Evolutionary conservation across 805 yeast genomes (phyloP), one percentile per base, ranked within the genome.

Genomic region (Saturnispora sanitii): DNA sequence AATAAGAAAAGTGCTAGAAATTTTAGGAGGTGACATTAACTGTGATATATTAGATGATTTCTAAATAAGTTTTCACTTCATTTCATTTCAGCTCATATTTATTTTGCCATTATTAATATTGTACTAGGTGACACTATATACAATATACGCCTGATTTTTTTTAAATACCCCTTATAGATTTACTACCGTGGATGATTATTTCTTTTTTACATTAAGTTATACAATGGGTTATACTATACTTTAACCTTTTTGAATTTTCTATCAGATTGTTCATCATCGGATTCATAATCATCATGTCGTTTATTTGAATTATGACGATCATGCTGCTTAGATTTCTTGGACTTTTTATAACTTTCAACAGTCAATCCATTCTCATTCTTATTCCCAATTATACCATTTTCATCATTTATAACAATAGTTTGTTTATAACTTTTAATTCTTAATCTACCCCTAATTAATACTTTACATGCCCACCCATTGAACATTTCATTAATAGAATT

Each of bases 381-480:
- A 41, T 58, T 57, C 35, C 54, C 62, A 8, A 58, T 31, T 17
- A 58, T 35, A 12, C 48, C 47, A 9, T 47, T 53, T 33, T 70
- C 72, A 9, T 79, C 87, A 20, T 76, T 79, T 2, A 74, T 57
- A 39, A 64, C 67, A 3, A 82, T 64, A 0, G 83, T 78, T 56
- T 88, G 96, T 53, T 87, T 88, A 53, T 81, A 80, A 45, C 88
- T 76, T 51, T 75, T 74, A 22, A 70, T 63, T 46, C 96, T 70
- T 50, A 88, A 63, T 48, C 86, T 65, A 1, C 95, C 96, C 48
- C 73, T 82, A 26, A 82, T 62, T 35, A 87, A 66, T 0, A 73
- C 92, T 18, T 71, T 67, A 21, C 75, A 71, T 0, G 95, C 77
- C 49, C 70, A 70, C 30, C 69, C 73, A 13, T 74, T 70, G 45